Evolutionary conservation across 139 green algal species (phyloP).

Genomic region (Volvox reticuliferus): DNA sequence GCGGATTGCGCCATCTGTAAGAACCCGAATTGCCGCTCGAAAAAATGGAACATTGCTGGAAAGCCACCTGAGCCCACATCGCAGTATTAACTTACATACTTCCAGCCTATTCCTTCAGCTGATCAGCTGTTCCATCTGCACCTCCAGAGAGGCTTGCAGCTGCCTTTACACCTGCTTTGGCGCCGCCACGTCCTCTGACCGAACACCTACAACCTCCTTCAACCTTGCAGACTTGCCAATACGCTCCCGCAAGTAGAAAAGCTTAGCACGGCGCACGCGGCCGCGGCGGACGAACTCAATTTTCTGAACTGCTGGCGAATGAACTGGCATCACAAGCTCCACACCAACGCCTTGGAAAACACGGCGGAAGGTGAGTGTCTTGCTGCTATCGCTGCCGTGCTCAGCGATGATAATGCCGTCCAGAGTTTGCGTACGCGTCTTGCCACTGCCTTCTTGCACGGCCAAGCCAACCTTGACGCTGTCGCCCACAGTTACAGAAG

Average conservation of each 20-base stretch:
- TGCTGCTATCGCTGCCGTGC: slow-evolving; percentile 59
- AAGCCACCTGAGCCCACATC: neutral
- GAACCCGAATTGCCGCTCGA: too few species aligned
- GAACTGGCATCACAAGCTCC: slow-evolving; percentile 66
- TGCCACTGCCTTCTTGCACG: slow-evolving; percentile 67
- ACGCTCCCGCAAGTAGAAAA: slow-evolving; percentile 75
- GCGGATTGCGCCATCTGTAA: too few species aligned
- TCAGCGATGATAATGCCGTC: slow-evolving; percentile 70
- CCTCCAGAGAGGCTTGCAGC: neutral
- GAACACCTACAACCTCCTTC: slow-evolving; percentile 60
- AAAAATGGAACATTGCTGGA: too few species aligned
- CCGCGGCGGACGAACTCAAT: slow-evolving; percentile 64
- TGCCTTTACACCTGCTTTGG: slow-evolving; percentile 6
- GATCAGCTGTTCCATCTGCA: neutral
- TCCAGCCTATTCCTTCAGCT: neutral
- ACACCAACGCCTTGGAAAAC: slow-evolving; percentile 71
- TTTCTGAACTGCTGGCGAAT: slow-evolving; percentile 57
- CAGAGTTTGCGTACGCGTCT: slow-evolving; percentile 63
- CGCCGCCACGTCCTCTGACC: slow-evolving; percentile 15
- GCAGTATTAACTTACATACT: neutral
- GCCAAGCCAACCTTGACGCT: slow-evolving; percentile 62
- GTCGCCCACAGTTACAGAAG: slow-evolving; percentile 60
- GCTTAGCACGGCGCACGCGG: slow-evolving; percentile 71
- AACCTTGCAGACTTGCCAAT: slow-evolving; percentile 72
- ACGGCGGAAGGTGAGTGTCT: slow-evolving; percentile 57